A percentile compares a stretch with the other conserved stretches of the same genome.
Evolutionary conservation across 768 basidiomycete genomes (phyloP).

Genomic region (Kwoniella newhampshirensis): DNA sequence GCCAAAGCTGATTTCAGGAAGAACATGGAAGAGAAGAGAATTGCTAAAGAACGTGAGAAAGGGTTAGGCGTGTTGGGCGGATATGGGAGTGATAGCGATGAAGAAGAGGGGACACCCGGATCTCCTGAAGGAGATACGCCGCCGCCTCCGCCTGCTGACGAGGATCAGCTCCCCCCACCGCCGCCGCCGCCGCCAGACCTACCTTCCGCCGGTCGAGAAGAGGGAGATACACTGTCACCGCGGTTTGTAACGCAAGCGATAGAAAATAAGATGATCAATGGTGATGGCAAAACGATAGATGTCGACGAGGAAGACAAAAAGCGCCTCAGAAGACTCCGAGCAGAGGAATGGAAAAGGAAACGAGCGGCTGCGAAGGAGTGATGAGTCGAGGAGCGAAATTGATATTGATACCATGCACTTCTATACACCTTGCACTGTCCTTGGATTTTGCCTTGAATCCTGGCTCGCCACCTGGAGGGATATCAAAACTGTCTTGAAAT

Average conservation of each 20-base stretch:
- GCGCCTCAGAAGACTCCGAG: constrained; percentile 10
- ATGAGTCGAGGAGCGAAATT: too few relatives aligned
- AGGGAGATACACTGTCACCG: neutral
- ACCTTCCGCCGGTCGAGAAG: neutral
- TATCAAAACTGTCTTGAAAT: too few relatives aligned
- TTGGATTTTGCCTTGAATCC: neutral
- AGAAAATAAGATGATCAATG: too few relatives aligned
- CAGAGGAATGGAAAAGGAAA: constrained; percentile 21
- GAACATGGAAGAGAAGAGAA: constrained; percentile 3
- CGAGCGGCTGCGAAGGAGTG: constrained; percentile 6
- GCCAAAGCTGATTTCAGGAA: constrained; percentile 57
- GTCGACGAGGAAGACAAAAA: constrained; percentile 15
- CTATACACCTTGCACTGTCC: neutral
- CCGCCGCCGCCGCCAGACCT: neutral
- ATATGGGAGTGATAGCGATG: constrained; percentile 9
- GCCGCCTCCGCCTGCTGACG: neutral
- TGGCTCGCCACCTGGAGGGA: too few relatives aligned
- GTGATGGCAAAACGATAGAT: neutral
- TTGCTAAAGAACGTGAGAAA: constrained; percentile 7
- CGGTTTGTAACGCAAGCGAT: neutral
- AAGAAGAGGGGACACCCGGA: neutral
- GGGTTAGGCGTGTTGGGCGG: constrained; percentile 13
- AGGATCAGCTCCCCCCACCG: neutral
- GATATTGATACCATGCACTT: neutral
- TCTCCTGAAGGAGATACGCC: neutral